Evolutionary conservation across 2,329 filamentous ascomycete genomes (phyloP).

Genomic region (Calonectria crousiana): DNA sequence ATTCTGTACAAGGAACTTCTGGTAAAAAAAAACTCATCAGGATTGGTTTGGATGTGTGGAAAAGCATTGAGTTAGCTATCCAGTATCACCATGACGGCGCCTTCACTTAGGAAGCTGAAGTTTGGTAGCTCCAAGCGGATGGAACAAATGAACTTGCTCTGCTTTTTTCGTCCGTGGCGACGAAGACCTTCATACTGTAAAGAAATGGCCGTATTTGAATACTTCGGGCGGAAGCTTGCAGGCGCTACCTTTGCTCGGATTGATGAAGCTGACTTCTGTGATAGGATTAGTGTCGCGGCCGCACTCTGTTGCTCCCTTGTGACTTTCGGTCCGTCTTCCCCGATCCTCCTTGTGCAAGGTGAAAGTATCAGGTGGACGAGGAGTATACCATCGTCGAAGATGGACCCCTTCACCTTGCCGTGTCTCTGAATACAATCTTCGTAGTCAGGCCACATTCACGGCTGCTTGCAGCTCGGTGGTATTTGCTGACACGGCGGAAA

Average conservation of each 20-base stretch:
- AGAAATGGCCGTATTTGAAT: neutral
- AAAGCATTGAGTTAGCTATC: no score
- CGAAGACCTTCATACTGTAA: neutral
- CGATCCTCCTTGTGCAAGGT: neutral
- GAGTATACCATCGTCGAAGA: neutral
- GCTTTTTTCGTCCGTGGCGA: no score
- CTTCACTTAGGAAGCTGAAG: neutral
- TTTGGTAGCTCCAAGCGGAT: neutral
- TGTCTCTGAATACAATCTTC: no score
- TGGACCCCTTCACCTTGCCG: neutral
- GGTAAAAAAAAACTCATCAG: neutral
- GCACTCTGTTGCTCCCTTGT: neutral
- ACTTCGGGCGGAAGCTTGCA: neutral
- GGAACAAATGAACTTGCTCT: neutral
- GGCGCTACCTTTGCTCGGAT: neutral
- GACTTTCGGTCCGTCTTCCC: neutral
- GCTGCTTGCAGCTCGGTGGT: neutral
- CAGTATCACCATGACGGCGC: neutral
- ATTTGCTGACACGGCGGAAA: neutral
- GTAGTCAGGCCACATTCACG: neutral
- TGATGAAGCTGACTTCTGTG: neutral
- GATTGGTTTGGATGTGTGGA: neutral
- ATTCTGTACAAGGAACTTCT: neutral
- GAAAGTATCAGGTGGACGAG: no score
- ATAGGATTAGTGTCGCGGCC: neutral